These are phyloP conservation scores for Coemansia sp. DNA, from an alignment of 192 early-diverging fungal species.

Conservation along the genomic window DNA sequence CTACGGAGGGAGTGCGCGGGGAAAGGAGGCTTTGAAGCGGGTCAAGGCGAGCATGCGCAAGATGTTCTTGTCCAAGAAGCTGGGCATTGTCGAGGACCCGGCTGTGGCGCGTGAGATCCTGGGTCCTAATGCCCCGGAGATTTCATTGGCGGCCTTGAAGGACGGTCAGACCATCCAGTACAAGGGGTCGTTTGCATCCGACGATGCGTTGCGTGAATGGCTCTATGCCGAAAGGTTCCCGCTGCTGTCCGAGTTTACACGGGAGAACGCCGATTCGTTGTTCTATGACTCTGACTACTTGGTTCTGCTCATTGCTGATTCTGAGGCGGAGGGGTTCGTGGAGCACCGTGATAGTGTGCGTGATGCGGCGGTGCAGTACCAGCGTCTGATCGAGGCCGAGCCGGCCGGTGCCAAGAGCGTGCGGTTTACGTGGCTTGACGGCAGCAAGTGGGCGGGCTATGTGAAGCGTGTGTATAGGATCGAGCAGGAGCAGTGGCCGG, in stretches of 20 bases:
- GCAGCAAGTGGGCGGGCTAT: slow-evolving; percentile 57
- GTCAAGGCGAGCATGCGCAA: slow-evolving; percentile 38
- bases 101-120: slow-evolving; percentile 8
- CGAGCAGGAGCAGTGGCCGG: slow-evolving; percentile 25
- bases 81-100: slow-evolving; percentile 18
- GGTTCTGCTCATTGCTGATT: slow-evolving; percentile 55
- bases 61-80: slow-evolving; percentile 38
- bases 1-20: slow-evolving; percentile 38
- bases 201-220: slow-evolving; percentile 52
- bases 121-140: slow-evolving; percentile 12
- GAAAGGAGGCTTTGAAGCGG: slow-evolving; percentile 15
- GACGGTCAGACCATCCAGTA: slow-evolving; percentile 44
- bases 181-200: slow-evolving; percentile 24
- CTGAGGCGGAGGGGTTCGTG: slow-evolving; percentile 9
- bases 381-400: not conserved
- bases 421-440: slow-evolving; percentile 62
- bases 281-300: slow-evolving; percentile 61
- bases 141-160: slow-evolving; percentile 56
- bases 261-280: slow-evolving; percentile 62
- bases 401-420: slow-evolving; percentile 9
- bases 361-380: slow-evolving; percentile 27
- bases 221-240: slow-evolving; percentile 62
- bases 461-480: slow-evolving; percentile 52
- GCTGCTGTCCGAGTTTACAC: slow-evolving; percentile 57
- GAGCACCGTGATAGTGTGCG: slow-evolving; percentile 14